Evolutionary conservation across 768 basidiomycete genomes (phyloP).

Genomic region (Mycena pura): DNA sequence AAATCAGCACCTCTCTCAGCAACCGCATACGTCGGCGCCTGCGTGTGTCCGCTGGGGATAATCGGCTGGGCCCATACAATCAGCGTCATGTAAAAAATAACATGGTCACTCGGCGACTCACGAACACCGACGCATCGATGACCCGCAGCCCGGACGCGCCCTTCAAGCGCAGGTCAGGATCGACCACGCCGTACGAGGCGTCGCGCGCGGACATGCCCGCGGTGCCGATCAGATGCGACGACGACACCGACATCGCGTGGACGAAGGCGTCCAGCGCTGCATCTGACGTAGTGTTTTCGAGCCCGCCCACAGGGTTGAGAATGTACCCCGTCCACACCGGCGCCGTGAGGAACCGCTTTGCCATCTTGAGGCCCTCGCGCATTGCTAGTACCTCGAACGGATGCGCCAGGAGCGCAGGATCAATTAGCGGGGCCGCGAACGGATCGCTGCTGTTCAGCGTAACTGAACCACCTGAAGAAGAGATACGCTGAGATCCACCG

Average conservation of each 20-base stretch:
- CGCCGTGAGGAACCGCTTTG: slow-evolving; percentile 18
- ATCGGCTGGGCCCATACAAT: neutral
- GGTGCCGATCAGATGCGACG: slow-evolving; percentile 26
- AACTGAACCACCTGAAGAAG: slow-evolving; percentile 28
- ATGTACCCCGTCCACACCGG: slow-evolving; percentile 30
- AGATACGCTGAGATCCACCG: neutral
- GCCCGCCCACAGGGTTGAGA: neutral
- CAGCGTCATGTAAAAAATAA: neutral
- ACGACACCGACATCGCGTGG: slow-evolving; percentile 4
- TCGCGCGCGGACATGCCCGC: slow-evolving; percentile 26
- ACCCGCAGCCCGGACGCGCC: slow-evolving; percentile 35
- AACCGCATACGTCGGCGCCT: neutral
- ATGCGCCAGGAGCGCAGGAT: slow-evolving; percentile 46
- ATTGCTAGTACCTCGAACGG: slow-evolving; percentile 25
- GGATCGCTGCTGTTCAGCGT: slow-evolving; percentile 44
- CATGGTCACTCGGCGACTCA: slow-evolving; percentile 19
- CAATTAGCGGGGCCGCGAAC: slow-evolving; percentile 48
- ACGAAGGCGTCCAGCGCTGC: slow-evolving; percentile 20
- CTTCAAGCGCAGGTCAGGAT: neutral
- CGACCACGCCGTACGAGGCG: slow-evolving; percentile 11
- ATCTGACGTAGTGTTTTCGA: neutral
- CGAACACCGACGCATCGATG: slow-evolving; percentile 40
- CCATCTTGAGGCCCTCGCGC: slow-evolving; percentile 11
- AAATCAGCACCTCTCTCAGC: neutral
- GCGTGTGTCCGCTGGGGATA: neutral